These are phyloP conservation scores for Xanthoconium purpureum DNA, from an alignment of 768 basidiomycete species.

Conservation along the genomic window DNA sequence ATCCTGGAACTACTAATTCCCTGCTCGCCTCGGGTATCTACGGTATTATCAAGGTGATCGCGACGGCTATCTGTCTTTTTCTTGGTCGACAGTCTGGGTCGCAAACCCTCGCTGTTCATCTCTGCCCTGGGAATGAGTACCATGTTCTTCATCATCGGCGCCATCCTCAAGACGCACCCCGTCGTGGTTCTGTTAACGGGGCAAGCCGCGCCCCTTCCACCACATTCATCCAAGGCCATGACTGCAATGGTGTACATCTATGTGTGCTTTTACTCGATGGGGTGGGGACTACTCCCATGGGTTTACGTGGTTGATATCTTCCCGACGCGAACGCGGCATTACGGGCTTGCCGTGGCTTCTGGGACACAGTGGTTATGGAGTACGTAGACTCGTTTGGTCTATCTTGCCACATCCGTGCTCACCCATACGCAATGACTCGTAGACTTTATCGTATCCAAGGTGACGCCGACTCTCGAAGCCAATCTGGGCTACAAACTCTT, in stretches of 20 bases:
- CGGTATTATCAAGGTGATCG: conserved; percentile 62
- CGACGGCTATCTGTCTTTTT: conserved; percentile 61
- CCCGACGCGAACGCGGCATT: conserved; percentile 79
- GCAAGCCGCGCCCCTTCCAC: conserved; percentile 40
- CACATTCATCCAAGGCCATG: conserved; percentile 69
- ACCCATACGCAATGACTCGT: not conserved
- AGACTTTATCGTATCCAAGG: conserved; percentile 71
- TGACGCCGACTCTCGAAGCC: conserved; percentile 61
- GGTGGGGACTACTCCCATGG: conserved; percentile 71
- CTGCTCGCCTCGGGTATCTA: conserved; percentile 75
- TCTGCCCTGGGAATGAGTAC: conserved; percentile 77
- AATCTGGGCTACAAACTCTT: conserved; percentile 71
- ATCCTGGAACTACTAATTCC: conserved; percentile 52
- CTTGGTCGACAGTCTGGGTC: conserved; percentile 64
- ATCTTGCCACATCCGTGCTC: not conserved
- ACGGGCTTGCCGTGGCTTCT: conserved; percentile 71
- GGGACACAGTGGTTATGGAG: conserved; percentile 84
- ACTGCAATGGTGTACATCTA: conserved; percentile 85
- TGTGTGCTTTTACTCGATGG: conserved; percentile 85
- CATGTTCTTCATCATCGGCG: conserved; percentile 81
- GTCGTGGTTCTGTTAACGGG: conserved; percentile 36
- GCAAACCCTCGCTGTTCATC: conserved; percentile 67
- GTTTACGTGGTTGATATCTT: conserved; percentile 83
- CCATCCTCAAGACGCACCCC: conserved; percentile 77
- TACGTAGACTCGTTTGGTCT: conserved; percentile 30